Evolutionary conservation across 768 basidiomycete genomes (phyloP), one percentile per base, ranked within the genome.

Genomic region (Pulveroboletus frians): DNA sequence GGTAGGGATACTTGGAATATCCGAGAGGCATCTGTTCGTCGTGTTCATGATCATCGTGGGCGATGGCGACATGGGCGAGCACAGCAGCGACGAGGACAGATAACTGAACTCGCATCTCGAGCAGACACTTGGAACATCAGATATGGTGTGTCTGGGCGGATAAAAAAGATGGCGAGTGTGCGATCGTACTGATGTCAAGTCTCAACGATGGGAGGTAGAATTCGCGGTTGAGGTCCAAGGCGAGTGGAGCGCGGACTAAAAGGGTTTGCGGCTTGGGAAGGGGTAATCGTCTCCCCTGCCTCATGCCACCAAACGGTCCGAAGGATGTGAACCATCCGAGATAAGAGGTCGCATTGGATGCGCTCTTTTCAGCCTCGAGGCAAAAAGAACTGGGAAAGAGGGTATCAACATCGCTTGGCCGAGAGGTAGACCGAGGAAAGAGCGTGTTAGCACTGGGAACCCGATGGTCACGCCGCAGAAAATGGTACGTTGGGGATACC

Each of bases 1-100:
- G 78, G 61, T 74, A 77, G 10, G 85, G 85, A 57, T 75, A 88
- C 42, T 76, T 79, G 54, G 83, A 74, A 59, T 85, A 86, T 55
- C 77, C 83, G 37, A 85, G 63, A 36, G 85, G 84, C 56, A 83
- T 71, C 62, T 88, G 85, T 17, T 75, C 69, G 18, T 67, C 67
- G 39, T 79, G 73, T 43, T 66, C 63, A 59, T 77, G 70, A 39
- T 66, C 65, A 30, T 71, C 64, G 49, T 75, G 72, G 7, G 60
- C 73, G 43, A 64, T 58, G 21, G 60, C 69, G 34, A 61, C 49
- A 29, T 54, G 56, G 26, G 57, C 57, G 48, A 69, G 39, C 32
- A 64, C 43, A 40, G 67, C 34, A 26, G 62, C 46, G 20, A 71
- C 48, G 17, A 70, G 50, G 39, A 64, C 32, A 47, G 61, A 43